Evolutionary conservation across 2,329 filamentous ascomycete genomes (phyloP).

Genomic region (Penicillium brevicompactum): DNA sequence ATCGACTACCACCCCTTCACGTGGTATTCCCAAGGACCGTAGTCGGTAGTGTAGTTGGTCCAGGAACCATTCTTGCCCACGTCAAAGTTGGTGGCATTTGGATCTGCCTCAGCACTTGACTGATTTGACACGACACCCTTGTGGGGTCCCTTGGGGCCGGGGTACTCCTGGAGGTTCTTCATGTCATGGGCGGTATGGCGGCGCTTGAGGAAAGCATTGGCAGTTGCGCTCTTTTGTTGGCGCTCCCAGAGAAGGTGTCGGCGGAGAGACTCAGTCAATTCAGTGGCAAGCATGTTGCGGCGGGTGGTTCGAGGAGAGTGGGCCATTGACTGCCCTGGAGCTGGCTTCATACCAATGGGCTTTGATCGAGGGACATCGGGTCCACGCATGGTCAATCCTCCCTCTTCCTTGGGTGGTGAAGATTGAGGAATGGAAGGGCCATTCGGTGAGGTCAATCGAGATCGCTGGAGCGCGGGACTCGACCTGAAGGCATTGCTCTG

Average conservation of each 20-base stretch:
- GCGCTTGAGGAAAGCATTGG: conserved; percentile 84
- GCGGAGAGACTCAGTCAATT: conserved; percentile 89
- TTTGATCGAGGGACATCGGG: conserved; percentile 71
- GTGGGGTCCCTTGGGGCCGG: conserved; percentile 64
- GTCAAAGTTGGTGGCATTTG: conserved; percentile 42
- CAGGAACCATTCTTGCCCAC: conserved; percentile 69
- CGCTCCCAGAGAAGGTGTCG: conserved; percentile 93
- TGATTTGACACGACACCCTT: conserved; percentile 22
- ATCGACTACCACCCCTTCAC: conserved; percentile 74
- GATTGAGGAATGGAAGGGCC: conserved; percentile 66
- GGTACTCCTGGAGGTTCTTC: conserved; percentile 81
- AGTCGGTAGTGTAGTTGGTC: conserved; percentile 79
- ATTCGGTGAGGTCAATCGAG: conserved; percentile 68
- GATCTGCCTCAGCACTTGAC: conserved; percentile 23
- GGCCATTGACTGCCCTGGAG: conserved; percentile 70
- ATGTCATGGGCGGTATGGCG: conserved; percentile 90
- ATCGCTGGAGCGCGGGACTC: conserved; percentile 46
- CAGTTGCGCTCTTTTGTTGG: conserved; percentile 88
- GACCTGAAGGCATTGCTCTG: conserved; percentile 58
- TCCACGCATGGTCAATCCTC: conserved; percentile 64
- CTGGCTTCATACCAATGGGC: conserved; percentile 75
- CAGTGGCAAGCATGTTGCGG: conserved; percentile 92
- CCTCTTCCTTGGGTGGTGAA: conserved; percentile 59
- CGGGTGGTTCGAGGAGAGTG: conserved; percentile 90
- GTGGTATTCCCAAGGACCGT: conserved; percentile 82